phyloP scores from a whole-genome alignment of 2,329 filamentous ascomycete species.

The Mariannaea sp. region DNA sequence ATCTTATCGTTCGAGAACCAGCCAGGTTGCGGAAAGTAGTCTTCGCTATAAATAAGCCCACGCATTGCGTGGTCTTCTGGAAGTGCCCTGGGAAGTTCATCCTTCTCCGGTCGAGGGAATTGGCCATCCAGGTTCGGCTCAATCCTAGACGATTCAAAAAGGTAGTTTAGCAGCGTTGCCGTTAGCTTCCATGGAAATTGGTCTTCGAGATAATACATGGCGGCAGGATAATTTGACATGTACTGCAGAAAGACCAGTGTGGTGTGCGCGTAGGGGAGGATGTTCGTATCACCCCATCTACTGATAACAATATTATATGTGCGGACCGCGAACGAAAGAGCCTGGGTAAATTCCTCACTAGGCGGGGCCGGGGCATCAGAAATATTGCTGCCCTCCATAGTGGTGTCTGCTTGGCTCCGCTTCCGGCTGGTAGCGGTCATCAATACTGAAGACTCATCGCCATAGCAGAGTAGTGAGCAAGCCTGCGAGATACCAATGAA shows the following conservation, averaged over 20 bases:
- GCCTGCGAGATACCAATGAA: slow-evolving; percentile 40
- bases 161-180: slow-evolving; percentile 46
- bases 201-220: slow-evolving; percentile 50
- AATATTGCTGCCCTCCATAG: slow-evolving; percentile 33
- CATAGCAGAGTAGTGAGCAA: slow-evolving; percentile 44
- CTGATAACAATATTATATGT: slow-evolving; percentile 55
- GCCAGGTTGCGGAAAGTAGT: slow-evolving; percentile 60
- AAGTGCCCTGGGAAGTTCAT: slow-evolving; percentile 57
- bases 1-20: slow-evolving; percentile 64
- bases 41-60: slow-evolving; percentile 64
- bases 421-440: slow-evolving; percentile 46
- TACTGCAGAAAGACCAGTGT: slow-evolving; percentile 63
- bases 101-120: slow-evolving; percentile 54
- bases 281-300: slow-evolving; percentile 61
- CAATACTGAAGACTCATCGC: slow-evolving; percentile 51
- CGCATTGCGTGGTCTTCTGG: slow-evolving; percentile 72
- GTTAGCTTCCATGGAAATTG: slow-evolving; percentile 58
- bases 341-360: slow-evolving; percentile 41
- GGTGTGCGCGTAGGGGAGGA: slow-evolving; percentile 66
- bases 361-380: slow-evolving; percentile 30
- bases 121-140: slow-evolving; percentile 46
- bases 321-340: slow-evolving; percentile 48
- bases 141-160: slow-evolving; percentile 36
- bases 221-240: slow-evolving; percentile 48
- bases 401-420: slow-evolving; percentile 34